Evolutionary conservation across 257 asterid species (phyloP).

Genomic region (Leonotis leonurus): DNA sequence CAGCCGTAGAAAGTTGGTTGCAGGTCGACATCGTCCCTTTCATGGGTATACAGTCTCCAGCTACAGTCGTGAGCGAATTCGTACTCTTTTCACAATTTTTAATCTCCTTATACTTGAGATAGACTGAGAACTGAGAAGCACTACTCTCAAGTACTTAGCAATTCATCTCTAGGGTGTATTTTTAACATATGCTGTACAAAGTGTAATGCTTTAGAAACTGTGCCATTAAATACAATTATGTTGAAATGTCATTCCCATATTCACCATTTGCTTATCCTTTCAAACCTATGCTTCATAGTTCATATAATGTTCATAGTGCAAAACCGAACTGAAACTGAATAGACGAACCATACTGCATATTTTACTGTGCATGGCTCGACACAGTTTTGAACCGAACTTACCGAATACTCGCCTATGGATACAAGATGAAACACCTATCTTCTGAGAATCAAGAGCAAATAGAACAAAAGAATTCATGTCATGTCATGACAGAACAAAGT

Average conservation of each 20-base stretch:
- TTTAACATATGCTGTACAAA: constrained; percentile 35
- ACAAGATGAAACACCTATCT: too few relatives aligned
- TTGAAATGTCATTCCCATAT: constrained; percentile 13
- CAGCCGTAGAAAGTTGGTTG: constrained; percentile 90
- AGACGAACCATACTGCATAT: neutral
- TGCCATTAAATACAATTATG: constrained; percentile 24
- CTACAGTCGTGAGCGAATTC: constrained; percentile 79
- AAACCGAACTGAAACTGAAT: neutral
- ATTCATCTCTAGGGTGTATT: constrained; percentile 39
- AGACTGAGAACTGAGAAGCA: constrained; percentile 30
- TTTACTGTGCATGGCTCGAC: too few relatives aligned
- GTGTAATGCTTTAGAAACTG: constrained; percentile 35
- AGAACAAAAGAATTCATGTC: constrained; percentile 6
- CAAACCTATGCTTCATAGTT: too few relatives aligned
- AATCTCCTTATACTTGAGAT: constrained; percentile 70
- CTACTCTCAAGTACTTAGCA: constrained; percentile 2
- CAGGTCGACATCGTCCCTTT: constrained; percentile 94
- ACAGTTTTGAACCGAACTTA: too few relatives aligned
- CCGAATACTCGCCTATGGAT: too few relatives aligned
- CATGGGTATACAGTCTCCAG: constrained; percentile 85
- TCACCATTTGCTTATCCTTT: constrained; percentile 21
- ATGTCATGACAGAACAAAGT: constrained; percentile 22
- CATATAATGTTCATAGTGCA: too few relatives aligned
- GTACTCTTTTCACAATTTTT: constrained; percentile 79
- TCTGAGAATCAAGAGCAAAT: constrained; percentile 5